Percentiles rank a stretch among this genome's conserved stretches.
phyloP scores from a whole-genome alignment of 805 yeast genomes.

The Kuraishia piskuri region DNA sequence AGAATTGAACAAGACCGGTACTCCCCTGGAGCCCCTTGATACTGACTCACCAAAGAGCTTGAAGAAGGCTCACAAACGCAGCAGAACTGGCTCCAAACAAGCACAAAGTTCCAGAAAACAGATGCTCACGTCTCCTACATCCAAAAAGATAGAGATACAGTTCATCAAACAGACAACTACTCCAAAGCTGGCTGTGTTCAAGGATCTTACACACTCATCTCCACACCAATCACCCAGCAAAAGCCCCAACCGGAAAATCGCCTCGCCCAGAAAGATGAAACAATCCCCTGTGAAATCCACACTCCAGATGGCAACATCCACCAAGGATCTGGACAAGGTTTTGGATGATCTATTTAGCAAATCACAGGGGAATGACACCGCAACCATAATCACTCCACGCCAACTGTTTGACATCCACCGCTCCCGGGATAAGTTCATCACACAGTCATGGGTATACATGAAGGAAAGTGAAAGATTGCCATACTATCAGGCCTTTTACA shows the following conservation, averaged over 20 bases:
- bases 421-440: background rate
- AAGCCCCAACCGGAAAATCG: background rate
- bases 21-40: background rate
- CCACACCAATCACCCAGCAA: background rate
- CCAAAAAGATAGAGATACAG: background rate
- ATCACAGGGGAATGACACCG: background rate
- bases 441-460: background rate
- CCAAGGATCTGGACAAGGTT: background rate
- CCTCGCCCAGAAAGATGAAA: background rate
- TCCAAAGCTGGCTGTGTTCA: background rate
- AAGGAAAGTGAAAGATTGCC: slow-evolving; percentile 7
- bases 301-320: background rate
- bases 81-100: background rate
- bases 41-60: background rate
- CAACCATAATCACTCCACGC: background rate
- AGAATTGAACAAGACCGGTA: background rate
- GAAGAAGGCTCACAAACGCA: background rate
- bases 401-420: background rate
- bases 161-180: background rate
- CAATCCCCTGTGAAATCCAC: background rate
- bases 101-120: background rate
- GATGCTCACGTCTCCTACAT: background rate
- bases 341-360: background rate
- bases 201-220: background rate
- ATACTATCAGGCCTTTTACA: slow-evolving; percentile 21